A percentile compares a stretch with the other conserved stretches of the same genome.
These are phyloP conservation scores for Pythium chondricola DNA, from an alignment of 352 stramenopile genomes.

Conservation along the genomic window DNA sequence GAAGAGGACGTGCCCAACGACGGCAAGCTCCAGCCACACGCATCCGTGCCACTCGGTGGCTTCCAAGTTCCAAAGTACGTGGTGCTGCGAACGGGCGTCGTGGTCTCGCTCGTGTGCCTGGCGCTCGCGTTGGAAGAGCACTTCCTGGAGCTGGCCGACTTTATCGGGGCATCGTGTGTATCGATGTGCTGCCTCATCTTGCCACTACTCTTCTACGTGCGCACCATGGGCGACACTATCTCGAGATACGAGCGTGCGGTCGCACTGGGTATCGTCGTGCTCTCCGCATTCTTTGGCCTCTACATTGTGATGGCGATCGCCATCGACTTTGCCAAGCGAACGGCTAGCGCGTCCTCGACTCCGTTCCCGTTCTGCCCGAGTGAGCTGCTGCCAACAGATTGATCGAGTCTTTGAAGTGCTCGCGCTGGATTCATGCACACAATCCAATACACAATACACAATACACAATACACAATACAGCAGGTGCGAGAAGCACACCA, in stretches of 20 bases:
- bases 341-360: background rate
- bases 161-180: slow-evolving; percentile 24
- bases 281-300: slow-evolving; percentile 5
- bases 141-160: slow-evolving; percentile 25
- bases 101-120: slow-evolving; percentile 19
- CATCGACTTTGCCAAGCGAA: background rate
- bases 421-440: background rate
- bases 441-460: background rate
- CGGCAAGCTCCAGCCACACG: background rate
- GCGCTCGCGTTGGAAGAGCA: slow-evolving; percentile 17
- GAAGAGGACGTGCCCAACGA: background rate
- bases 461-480: no score
- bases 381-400: background rate
- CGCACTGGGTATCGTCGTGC: slow-evolving; percentile 4
- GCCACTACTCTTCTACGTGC: slow-evolving; percentile 28
- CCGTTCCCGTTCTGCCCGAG: slow-evolving; percentile 14
- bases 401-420: background rate
- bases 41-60: no score
- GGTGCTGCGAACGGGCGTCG: slow-evolving; percentile 11
- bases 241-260: slow-evolving; percentile 9
- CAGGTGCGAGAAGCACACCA: no score
- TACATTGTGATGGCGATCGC: slow-evolving; percentile 18
- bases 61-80: background rate
- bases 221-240: slow-evolving; percentile 10
- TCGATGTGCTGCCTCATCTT: slow-evolving; percentile 24